A percentile compares a stretch with the other conserved stretches of the same genome.
These are phyloP conservation scores for Aspergillus clavatus DNA, from an alignment of 2,329 filamentous ascomycete genomes.

Conservation along the genomic window DNA sequence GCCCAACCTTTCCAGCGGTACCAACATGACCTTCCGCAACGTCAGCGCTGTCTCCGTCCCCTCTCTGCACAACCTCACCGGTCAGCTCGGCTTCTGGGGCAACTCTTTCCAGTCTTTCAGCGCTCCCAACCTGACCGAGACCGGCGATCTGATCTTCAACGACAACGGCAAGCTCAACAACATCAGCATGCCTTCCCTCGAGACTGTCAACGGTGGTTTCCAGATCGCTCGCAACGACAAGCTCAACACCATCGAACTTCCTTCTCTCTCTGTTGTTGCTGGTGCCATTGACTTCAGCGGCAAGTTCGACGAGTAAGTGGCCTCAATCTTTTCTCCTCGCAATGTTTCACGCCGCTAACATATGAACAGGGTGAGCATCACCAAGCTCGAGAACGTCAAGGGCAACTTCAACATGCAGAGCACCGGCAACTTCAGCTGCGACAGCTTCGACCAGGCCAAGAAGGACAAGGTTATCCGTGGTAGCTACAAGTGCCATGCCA, in stretches of 20 bases:
- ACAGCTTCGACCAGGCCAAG: constrained; percentile 47
- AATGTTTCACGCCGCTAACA: constrained; percentile 29
- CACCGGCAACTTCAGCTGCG: constrained; percentile 60
- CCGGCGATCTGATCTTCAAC: constrained; percentile 53
- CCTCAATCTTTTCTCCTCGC: background rate
- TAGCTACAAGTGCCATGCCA: constrained; percentile 42
- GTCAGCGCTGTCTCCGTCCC: constrained; percentile 70
- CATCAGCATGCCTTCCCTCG: constrained; percentile 68
- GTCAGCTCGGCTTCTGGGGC: constrained; percentile 77
- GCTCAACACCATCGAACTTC: constrained; percentile 63
- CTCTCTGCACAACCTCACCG: constrained; percentile 66
- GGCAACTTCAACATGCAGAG: constrained; percentile 68
- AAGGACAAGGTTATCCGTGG: constrained; percentile 44
- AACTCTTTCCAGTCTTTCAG: constrained; percentile 52
- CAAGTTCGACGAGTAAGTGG: constrained; percentile 72
- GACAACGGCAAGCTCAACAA: constrained; percentile 60
- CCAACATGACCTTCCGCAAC: constrained; percentile 78
- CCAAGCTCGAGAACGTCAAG: constrained; percentile 61
- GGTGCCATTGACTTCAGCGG: constrained; percentile 84
- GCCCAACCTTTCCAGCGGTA: constrained; percentile 71
- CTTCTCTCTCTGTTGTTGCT: constrained; percentile 61
- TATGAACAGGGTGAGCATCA: constrained; percentile 61
- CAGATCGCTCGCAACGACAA: constrained; percentile 86
- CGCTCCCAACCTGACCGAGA: constrained; percentile 44
- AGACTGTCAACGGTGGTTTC: constrained; percentile 69